These are phyloP conservation scores for Fusarium pininemorale DNA, from an alignment of 2,329 filamentous ascomycete genomes.

Conservation along the genomic window DNA sequence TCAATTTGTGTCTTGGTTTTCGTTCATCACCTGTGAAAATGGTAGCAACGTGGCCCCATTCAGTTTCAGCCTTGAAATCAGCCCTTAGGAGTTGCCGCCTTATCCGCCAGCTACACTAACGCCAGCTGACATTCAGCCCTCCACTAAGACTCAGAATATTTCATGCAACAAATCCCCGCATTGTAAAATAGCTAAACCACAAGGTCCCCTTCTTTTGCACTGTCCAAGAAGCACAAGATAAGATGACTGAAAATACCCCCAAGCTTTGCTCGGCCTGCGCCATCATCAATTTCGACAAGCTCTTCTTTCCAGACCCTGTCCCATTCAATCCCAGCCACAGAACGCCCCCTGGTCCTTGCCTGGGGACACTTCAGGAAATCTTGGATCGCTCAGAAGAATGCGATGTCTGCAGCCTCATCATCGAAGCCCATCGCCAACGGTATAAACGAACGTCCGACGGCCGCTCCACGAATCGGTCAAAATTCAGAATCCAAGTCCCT, in stretches of 20 bases:
- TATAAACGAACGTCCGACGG: not conserved
- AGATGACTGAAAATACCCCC: not conserved
- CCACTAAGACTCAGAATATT: not conserved
- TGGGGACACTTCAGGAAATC: constrained; percentile 4
- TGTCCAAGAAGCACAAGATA: too few species aligned
- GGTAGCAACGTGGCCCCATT: not conserved
- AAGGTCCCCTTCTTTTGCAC: not conserved
- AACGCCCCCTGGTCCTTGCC: not conserved
- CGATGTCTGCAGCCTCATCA: not conserved
- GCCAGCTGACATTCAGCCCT: not conserved
- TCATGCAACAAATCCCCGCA: constrained; percentile 1
- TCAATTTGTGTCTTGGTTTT: accelerated
- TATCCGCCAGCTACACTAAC: not conserved
- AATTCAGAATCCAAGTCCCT: not conserved
- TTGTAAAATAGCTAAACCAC: not conserved
- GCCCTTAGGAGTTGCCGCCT: not conserved
- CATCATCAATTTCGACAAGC: not conserved
- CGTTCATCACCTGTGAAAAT: not conserved
- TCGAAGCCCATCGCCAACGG: constrained; percentile 1
- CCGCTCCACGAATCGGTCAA: not conserved
- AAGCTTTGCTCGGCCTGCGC: not conserved
- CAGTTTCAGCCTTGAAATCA: not conserved
- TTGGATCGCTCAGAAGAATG: not conserved
- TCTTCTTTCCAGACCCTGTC: not conserved
- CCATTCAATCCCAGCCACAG: too few species aligned